These are phyloP conservation scores for Chenopodium berlandieri DNA, from an alignment of 148 eudicot genomes.

Conservation along the genomic window DNA sequence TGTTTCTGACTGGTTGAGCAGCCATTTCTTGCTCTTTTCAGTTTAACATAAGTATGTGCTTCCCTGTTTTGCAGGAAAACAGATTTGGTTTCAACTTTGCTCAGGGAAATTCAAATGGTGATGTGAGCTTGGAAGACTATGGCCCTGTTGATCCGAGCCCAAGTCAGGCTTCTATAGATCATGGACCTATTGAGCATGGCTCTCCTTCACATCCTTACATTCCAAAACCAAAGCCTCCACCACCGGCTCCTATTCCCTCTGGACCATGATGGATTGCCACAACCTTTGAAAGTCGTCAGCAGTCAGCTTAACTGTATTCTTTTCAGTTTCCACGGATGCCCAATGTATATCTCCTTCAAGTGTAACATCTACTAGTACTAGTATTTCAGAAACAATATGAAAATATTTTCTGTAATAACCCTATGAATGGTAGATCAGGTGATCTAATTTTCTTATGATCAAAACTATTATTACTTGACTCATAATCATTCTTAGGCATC, in stretches of 20 bases:
- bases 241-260: constrained; percentile 17
- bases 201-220: constrained; percentile 26
- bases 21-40: not conserved
- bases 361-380: not conserved
- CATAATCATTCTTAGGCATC: not conserved
- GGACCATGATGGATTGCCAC: constrained; percentile 1
- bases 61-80: not conserved
- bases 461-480: not conserved
- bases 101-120: not conserved
- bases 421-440: not conserved
- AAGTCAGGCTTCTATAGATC: constrained; percentile 21
- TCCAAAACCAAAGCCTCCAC: constrained; percentile 26
- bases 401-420: not conserved
- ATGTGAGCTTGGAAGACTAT: constrained; percentile 28
- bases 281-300: not conserved
- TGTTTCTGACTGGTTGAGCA: not conserved
- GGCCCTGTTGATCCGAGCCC: constrained; percentile 31
- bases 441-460: not conserved
- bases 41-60: not conserved
- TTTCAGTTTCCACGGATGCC: not conserved
- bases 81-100: not conserved
- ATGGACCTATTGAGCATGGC: constrained; percentile 28
- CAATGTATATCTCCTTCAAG: not conserved
- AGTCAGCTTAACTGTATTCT: not conserved
- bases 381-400: not conserved